Percentiles rank a stretch among this genome's conserved stretches.
phyloP scores from a whole-genome alignment of 768 basidiomycete genomes.

The Solioccasus polychromus region DNA sequence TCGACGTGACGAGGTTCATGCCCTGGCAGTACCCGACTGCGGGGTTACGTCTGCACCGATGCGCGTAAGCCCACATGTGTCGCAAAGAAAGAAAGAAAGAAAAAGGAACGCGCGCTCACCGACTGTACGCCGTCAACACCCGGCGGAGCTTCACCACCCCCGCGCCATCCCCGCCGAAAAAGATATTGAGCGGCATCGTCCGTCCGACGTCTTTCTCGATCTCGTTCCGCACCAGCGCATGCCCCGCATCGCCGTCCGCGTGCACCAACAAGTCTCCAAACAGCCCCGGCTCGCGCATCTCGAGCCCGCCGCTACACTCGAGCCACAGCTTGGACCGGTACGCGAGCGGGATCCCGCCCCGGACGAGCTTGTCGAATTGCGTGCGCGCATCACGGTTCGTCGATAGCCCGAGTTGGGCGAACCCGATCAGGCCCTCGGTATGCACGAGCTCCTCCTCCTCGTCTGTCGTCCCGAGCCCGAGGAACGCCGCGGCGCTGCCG shows the following conservation, averaged over 20 bases:
- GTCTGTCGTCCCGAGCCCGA: slow-evolving; percentile 61
- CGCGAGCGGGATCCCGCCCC: slow-evolving; percentile 82
- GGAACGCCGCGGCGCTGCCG: slow-evolving; percentile 58
- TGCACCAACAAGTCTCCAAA: slow-evolving; percentile 80
- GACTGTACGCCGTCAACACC: slow-evolving; percentile 88
- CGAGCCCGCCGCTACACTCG: slow-evolving; percentile 91
- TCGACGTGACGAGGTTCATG: slow-evolving; percentile 95
- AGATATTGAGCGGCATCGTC: slow-evolving; percentile 93
- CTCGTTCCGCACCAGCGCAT: slow-evolving; percentile 59
- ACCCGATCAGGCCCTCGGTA: slow-evolving; percentile 83
- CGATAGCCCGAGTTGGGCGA: slow-evolving; percentile 82
- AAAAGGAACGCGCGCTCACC: slow-evolving; percentile 46
- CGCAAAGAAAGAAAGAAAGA: neutral
- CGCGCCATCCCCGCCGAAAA: slow-evolving; percentile 95
- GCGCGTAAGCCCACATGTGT: slow-evolving; percentile 5
- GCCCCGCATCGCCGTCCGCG: slow-evolving; percentile 39
- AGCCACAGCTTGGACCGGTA: slow-evolving; percentile 89
- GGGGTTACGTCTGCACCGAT: slow-evolving; percentile 72
- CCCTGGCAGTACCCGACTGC: slow-evolving; percentile 93
- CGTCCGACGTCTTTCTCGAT: slow-evolving; percentile 95
- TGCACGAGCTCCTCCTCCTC: slow-evolving; percentile 77
- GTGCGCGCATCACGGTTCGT: slow-evolving; percentile 67
- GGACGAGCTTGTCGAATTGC: slow-evolving; percentile 77
- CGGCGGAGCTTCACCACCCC: slow-evolving; percentile 90
- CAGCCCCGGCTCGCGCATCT: slow-evolving; percentile 87